Evolutionary conservation across 2,329 filamentous ascomycete genomes (phyloP), one percentile per base, ranked within the genome.

Genomic region (Penicillium palitans): DNA sequence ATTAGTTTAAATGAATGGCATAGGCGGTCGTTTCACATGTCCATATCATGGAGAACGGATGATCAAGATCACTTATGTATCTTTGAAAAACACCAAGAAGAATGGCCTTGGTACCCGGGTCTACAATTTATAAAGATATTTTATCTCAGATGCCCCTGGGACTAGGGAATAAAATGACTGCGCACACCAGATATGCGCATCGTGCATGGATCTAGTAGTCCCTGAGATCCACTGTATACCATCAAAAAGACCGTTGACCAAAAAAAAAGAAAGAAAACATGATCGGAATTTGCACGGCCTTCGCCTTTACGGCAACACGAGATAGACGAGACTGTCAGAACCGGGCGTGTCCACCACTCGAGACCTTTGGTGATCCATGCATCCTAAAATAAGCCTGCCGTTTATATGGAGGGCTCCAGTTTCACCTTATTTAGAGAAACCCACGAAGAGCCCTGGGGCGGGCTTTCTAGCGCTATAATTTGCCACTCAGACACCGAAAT

Each of bases 131-230:
- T 54, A 54, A 42, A 10, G 25, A 57, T 29, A 37, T 42, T 42
- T 29, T 29, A 27, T 27, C 6, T 6, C 37, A 21, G 12, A 54
- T 12, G 10, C 42, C 42, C 44, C 50, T 57, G 50, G 50, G n/a
- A 33, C 37, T 48, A 42, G 50, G 3, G 42, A 54, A n/a, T 31
- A 54, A 54, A 57, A 48, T 25, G 35, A 42, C 50, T 25, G 42
- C 46, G 24, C 21, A 52, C 27, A 31, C 37, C 15, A 48, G 15
- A 9, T 7, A 48, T 48, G 55, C 35, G 27, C 21, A 25, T 58
- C 10, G 21, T 54, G 42, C 55, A 58, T 54, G 50, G 25, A 25
- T 44, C 55, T 58, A 58, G 37, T 47, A 40, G 24, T 29, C 35
- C 35, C 15, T 3, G 21, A 52, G 54, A 44, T 58, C 50, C 55